These are phyloP conservation scores for Perilla frutescens DNA, from an alignment of 257 asterid species.

Conservation along the genomic window DNA sequence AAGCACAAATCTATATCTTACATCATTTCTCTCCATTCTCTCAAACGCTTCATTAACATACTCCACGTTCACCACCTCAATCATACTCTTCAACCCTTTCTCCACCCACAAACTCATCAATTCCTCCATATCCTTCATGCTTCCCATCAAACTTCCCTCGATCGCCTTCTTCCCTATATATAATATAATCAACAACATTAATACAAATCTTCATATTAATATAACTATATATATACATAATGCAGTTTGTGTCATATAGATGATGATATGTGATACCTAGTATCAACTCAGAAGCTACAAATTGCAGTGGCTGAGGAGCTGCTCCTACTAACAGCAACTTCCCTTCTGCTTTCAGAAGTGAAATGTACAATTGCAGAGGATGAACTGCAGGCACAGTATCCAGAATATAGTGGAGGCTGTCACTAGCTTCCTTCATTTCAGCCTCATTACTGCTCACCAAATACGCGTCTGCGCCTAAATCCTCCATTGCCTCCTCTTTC, in stretches of 20 bases:
- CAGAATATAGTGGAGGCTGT: constrained; percentile 50
- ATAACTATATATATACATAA: too few relatives aligned
- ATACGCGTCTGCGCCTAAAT: constrained; percentile 49
- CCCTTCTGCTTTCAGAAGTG: constrained; percentile 48
- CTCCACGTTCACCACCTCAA: constrained; percentile 49
- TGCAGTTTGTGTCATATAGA: neutral
- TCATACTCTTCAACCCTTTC: constrained; percentile 42
- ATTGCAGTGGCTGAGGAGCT: constrained; percentile 42
- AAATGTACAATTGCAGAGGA: constrained; percentile 37
- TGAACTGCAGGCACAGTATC: constrained; percentile 55
- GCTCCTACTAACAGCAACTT: constrained; percentile 50
- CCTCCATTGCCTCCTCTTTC: constrained; percentile 43
- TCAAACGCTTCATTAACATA: constrained; percentile 46
- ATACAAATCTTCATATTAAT: too few relatives aligned
- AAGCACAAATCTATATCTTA: constrained; percentile 53
- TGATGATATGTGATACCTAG: constrained; percentile 29
- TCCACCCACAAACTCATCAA: constrained; percentile 47
- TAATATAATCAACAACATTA: neutral
- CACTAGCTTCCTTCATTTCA: constrained; percentile 40
- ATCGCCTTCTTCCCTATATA: constrained; percentile 45
- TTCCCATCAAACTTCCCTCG: constrained; percentile 53
- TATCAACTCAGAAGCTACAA: constrained; percentile 40
- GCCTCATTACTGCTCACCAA: constrained; percentile 37
- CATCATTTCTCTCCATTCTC: constrained; percentile 55
- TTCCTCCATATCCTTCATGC: constrained; percentile 48